A percentile compares a stretch with the other conserved stretches of the same genome.
Conservation (phyloP, 1,139 yeast species). For the Trichomonascaceae sp. region DNA sequence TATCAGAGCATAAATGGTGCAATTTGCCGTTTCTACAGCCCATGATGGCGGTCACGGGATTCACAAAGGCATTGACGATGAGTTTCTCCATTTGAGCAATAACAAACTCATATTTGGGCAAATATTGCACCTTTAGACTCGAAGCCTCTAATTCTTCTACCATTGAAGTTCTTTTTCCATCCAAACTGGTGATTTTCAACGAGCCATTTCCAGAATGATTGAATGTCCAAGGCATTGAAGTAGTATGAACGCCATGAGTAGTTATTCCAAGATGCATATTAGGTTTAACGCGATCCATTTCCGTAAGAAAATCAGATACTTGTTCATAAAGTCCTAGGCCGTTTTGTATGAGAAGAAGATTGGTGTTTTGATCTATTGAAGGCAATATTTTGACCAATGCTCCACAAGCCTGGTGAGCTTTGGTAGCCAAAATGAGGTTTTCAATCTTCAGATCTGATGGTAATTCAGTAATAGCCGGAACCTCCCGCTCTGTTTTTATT, state of each 20-base stretch:
- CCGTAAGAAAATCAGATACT: conserved; percentile 39
- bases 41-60: conserved; percentile 63
- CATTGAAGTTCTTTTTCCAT: conserved; percentile 8
- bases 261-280: conserved; percentile 65
- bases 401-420: conserved; percentile 48
- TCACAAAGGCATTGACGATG: conserved; percentile 66
- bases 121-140: conserved; percentile 39
- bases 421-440: conserved; percentile 57
- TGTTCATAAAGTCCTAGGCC: conserved; percentile 66
- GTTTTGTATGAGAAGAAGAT: conserved; percentile 65
- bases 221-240: conserved; percentile 31
- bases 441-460: conserved; percentile 22
- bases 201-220: conserved; percentile 67
- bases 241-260: conserved; percentile 68
- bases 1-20: conserved; percentile 23
- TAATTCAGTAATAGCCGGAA: conserved; percentile 11
- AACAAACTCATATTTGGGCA: conserved; percentile 50
- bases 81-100: conserved; percentile 70
- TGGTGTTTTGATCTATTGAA: conserved; percentile 41
- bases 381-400: conserved; percentile 45
- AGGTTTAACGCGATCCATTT: conserved; percentile 39
- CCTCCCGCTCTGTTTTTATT: conserved; percentile 13
- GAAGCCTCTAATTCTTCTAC: background rate
- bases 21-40: conserved; percentile 72
- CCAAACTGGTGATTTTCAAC: conserved; percentile 39